phyloP scores from a whole-genome alignment of 352 stramenopile species.

The Peronospora farinosa region DNA sequence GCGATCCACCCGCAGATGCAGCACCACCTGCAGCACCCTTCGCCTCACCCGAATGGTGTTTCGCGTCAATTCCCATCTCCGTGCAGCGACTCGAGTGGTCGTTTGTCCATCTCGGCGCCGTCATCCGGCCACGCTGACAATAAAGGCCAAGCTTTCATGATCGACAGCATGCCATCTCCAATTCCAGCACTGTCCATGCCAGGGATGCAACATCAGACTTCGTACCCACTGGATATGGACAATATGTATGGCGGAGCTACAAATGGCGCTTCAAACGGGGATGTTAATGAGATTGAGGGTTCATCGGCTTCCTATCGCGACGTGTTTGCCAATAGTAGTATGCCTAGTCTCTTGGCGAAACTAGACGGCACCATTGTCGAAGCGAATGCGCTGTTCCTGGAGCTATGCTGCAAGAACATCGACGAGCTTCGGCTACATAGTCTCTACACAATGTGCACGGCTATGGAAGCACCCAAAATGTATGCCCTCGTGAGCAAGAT shows the following conservation, averaged over 20 bases:
- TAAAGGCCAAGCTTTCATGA: constrained; percentile 60
- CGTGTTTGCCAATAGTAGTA: constrained; percentile 71
- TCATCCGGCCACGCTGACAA: constrained; percentile 27
- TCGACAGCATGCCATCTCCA: constrained; percentile 70
- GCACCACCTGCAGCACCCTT: constrained; percentile 27
- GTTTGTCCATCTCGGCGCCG: constrained; percentile 51
- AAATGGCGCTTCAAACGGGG: constrained; percentile 16
- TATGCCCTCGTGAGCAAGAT: constrained; percentile 75
- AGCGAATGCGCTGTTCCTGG: constrained; percentile 66
- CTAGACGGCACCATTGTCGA: constrained; percentile 77
- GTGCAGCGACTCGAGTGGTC: constrained; percentile 19
- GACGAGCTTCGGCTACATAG: constrained; percentile 72
- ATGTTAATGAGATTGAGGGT: constrained; percentile 48
- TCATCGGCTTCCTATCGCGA: constrained; percentile 65
- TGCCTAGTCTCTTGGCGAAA: constrained; percentile 69
- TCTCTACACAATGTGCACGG: constrained; percentile 76
- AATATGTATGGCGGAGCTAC: constrained; percentile 24
- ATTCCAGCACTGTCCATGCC: constrained; percentile 63
- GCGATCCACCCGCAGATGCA: constrained; percentile 13
- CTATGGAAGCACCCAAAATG: constrained; percentile 73
- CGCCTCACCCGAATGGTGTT: constrained; percentile 16
- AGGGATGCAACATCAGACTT: constrained; percentile 41
- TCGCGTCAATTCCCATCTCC: constrained; percentile 31
- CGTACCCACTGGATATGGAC: constrained; percentile 63
- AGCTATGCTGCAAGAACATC: constrained; percentile 75